Conservation (phyloP, 495 filamentous ascomycete genomes). For the Chaetomium fimeti region DNA sequence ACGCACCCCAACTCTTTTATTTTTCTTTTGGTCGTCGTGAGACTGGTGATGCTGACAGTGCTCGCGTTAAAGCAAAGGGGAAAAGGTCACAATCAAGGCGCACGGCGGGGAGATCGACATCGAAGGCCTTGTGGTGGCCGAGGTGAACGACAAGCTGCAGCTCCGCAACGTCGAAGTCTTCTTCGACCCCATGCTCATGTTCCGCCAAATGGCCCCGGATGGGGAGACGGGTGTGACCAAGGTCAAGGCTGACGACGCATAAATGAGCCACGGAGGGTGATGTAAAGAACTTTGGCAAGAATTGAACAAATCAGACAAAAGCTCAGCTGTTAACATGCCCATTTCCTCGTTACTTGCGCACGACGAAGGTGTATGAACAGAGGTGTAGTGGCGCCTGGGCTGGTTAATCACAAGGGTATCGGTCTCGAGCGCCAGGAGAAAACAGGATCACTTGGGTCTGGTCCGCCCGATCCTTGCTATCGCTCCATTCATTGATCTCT, state of each 20-base stretch:
- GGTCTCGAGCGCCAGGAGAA: no score
- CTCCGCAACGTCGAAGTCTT: constrained; percentile 59
- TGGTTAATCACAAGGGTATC: no score
- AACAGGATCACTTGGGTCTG: no score
- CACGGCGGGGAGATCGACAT: constrained; percentile 52
- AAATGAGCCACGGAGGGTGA: neutral
- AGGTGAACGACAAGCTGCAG: constrained; percentile 58
- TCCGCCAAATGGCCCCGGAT: constrained; percentile 56
- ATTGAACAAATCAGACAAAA: no score
- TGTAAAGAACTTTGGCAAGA: neutral
- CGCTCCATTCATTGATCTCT: no score
- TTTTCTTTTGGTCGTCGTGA: neutral
- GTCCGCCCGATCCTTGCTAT: no score
- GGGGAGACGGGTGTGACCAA: constrained; percentile 23
- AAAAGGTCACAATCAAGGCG: constrained; percentile 58
- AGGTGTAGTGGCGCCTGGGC: no score
- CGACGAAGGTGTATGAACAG: no score
- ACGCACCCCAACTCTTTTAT: neutral
- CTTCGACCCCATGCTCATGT: constrained; percentile 66
- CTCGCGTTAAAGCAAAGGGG: constrained; percentile 48
- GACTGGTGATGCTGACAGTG: neutral
- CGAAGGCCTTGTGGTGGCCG: constrained; percentile 56
- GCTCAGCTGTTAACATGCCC: no score
- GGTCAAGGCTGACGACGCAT: constrained; percentile 9
- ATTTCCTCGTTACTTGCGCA: no score